These are phyloP conservation scores for Peronosclerospora sorghi DNA, from an alignment of 352 stramenopile genomes.

Conservation along the genomic window DNA sequence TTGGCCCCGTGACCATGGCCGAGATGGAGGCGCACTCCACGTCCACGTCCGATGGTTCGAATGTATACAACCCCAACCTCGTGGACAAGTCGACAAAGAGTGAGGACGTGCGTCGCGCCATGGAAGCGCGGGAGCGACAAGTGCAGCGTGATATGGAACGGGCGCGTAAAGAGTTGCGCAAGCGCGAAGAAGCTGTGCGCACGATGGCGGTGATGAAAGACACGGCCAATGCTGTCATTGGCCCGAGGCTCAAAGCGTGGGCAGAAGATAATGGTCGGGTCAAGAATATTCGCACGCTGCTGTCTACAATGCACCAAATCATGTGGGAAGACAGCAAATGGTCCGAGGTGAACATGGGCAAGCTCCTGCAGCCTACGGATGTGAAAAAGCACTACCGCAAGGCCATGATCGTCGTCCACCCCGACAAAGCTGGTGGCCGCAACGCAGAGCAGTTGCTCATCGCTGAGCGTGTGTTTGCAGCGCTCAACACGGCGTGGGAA, in stretches of 20 bases:
- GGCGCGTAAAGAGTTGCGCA: constrained; percentile 55
- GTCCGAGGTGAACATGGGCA: constrained; percentile 84
- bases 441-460: constrained; percentile 84
- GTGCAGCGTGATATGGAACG: constrained; percentile 63
- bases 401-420: constrained; percentile 89
- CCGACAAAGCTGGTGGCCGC: constrained; percentile 81
- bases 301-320: constrained; percentile 87
- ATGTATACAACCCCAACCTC: constrained; percentile 78
- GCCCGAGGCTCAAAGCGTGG: constrained; percentile 69
- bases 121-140: constrained; percentile 71
- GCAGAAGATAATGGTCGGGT: constrained; percentile 79
- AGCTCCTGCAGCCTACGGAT: constrained; percentile 82
- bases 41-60: constrained; percentile 63
- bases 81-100: constrained; percentile 80
- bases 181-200: constrained; percentile 47
- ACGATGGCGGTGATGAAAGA: constrained; percentile 66
- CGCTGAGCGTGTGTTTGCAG: constrained; percentile 84
- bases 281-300: constrained; percentile 86
- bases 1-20: constrained; percentile 70
- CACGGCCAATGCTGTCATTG: constrained; percentile 35
- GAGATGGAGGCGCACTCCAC: constrained; percentile 66
- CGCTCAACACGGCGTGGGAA: constrained; percentile 85
- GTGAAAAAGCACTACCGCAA: constrained; percentile 89
- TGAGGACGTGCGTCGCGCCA: constrained; percentile 61
- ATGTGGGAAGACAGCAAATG: constrained; percentile 87